phyloP scores from a whole-genome alignment of 805 yeast species.

The Candida germanica region DNA sequence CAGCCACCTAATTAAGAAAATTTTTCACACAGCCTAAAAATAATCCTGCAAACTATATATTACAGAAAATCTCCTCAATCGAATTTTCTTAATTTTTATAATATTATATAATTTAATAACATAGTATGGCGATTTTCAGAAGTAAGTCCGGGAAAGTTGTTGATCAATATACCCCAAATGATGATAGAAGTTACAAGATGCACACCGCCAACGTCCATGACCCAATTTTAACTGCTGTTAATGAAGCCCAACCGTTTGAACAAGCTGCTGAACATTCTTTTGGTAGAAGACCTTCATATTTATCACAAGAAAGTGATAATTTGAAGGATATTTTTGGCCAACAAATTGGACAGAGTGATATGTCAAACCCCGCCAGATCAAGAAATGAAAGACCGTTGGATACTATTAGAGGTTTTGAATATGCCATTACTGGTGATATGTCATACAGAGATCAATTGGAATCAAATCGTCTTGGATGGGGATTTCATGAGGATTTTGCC shows the following conservation, averaged over 20 bases:
- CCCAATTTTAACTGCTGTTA: constrained; percentile 90
- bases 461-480: constrained; percentile 76
- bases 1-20: constrained; percentile 1
- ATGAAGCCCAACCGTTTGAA: constrained; percentile 95
- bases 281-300: constrained; percentile 41
- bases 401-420: constrained; percentile 91
- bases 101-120: too few species aligned
- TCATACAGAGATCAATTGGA: constrained; percentile 79
- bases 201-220: constrained; percentile 68
- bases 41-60: background rate
- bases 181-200: constrained; percentile 42
- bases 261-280: constrained; percentile 35
- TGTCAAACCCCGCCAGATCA: constrained; percentile 88
- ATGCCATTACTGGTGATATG: constrained; percentile 87
- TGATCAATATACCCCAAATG: constrained; percentile 7
- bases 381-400: constrained; percentile 97
- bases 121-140: constrained; percentile 24
- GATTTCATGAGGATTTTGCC: constrained; percentile 78
- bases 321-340: constrained; percentile 84
- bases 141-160: constrained; percentile 20
- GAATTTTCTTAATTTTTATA: too few species aligned
- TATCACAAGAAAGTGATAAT: constrained; percentile 50
- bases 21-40: constrained; percentile 7
- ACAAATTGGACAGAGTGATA: constrained; percentile 73
- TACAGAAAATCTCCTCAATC: too few species aligned